These are phyloP conservation scores for Ustulina deusta DNA, from an alignment of 2,329 filamentous ascomycete species.

Conservation along the genomic window DNA sequence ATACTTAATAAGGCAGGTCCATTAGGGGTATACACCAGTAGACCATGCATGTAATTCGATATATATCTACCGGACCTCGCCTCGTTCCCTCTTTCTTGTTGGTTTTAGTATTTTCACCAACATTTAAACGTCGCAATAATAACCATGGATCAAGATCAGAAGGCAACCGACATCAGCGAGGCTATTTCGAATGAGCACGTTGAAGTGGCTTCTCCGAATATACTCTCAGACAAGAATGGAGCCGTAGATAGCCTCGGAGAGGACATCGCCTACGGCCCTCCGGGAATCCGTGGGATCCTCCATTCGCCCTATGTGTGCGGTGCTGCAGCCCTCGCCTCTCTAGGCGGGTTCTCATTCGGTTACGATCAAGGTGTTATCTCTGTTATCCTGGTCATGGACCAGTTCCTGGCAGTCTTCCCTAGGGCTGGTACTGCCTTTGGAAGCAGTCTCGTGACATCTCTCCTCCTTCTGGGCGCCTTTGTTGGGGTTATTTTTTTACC, in stretches of 20 bases:
- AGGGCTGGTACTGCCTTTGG: constrained; percentile 49
- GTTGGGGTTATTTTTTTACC: constrained; percentile 65
- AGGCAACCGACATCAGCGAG: too few relatives aligned
- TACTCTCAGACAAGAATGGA: too few relatives aligned
- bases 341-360: constrained; percentile 65
- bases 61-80: too few relatives aligned
- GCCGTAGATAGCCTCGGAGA: background rate
- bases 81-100: too few relatives aligned
- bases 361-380: constrained; percentile 68
- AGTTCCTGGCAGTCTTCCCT: constrained; percentile 63
- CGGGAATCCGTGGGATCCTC: background rate
- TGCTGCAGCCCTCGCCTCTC: constrained; percentile 36
- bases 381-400: constrained; percentile 65
- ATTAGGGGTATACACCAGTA: too few relatives aligned
- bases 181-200: too few relatives aligned
- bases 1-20: too few relatives aligned
- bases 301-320: background rate
- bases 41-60: too few relatives aligned
- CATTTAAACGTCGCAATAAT: too few relatives aligned
- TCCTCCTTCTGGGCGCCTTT: constrained; percentile 69
- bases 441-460: constrained; percentile 49
- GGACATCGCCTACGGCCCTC: background rate
- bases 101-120: too few relatives aligned
- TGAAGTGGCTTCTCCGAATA: too few relatives aligned
- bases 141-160: too few relatives aligned